Base-by-base conservation (phyloP, 345 rosid species). In the Citrus australasica region DNA sequence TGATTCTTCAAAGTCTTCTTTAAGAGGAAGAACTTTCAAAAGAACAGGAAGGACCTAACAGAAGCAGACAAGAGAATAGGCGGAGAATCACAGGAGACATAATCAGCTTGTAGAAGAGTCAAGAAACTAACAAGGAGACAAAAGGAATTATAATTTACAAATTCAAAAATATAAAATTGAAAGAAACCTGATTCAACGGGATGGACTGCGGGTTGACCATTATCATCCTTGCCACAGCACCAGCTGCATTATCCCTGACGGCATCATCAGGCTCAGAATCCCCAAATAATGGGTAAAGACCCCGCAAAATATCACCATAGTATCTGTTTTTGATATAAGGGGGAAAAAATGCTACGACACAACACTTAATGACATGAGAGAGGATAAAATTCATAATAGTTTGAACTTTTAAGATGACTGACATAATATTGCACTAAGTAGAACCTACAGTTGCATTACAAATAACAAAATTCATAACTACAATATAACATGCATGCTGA, bases 191-290 rank as follows among this genome's bases (percentile, higher is more conserved):
- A 82, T 89, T 92, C 83, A 97, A 86, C 55, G 99, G 99, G 71
- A 97, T 83, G 67, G 92, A 81, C 74, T 94, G 92, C 3, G 98
- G 98, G 71, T 97, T 88, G 80, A 85, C 92, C 89, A 91, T 84
- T 86, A 97, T 93, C 99, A 97, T 94, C 88, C 98, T 93, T 78
- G 99, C 98, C 67, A 92, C 89, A 24, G 98, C 99, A 88, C 99
- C 99, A 53, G 98, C 98, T 66, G 98, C 98, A 84, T 97, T 97
- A 85, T 97, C 99, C 82, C 97, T 85, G 65, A 97, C 99, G 17
- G 93, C 99, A 86, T 85, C 88, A 85, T 97, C 98, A 59, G 94
- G 94, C 82, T 97, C 99, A 58, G 96, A 85, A 28, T 94, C 98
- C 81, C 98, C 98, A 73, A 97, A 97, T 78, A 94, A 87, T 16